A percentile compares a stretch with the other conserved stretches of the same genome.
phyloP scores from a whole-genome alignment of 768 basidiomycete species.

The Suillus lakei region DNA sequence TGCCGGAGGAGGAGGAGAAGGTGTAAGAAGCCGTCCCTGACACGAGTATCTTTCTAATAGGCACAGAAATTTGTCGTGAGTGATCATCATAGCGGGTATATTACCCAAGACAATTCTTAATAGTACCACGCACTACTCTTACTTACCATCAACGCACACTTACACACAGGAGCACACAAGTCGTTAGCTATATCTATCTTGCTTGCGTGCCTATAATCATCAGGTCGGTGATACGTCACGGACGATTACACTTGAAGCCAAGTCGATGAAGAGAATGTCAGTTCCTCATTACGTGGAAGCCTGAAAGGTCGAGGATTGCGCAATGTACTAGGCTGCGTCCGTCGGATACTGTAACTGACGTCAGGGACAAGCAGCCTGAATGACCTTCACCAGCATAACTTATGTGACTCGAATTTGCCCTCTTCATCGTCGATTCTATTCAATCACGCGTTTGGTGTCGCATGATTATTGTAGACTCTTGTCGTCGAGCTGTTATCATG shows the following conservation, averaged over 20 bases:
- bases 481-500: neutral
- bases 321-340: neutral
- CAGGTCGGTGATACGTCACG: neutral
- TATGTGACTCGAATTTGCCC: neutral
- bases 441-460: neutral
- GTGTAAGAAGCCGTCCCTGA: conserved; percentile 11
- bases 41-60: neutral
- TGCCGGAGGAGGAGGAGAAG: conserved; percentile 32
- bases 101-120: neutral
- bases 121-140: neutral
- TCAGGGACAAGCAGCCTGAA: neutral
- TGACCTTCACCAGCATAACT: neutral
- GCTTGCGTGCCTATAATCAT: too few relatives aligned
- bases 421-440: neutral
- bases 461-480: neutral
- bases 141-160: neutral
- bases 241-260: neutral
- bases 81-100: neutral
- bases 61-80: neutral
- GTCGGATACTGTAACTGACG: neutral
- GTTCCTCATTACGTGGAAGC: neutral
- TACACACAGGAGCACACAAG: neutral
- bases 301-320: neutral
- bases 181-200: neutral
- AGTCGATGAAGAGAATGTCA: neutral